phyloP scores from a whole-genome alignment of 2,329 filamentous ascomycete species.

The Hymenoscyphus salicellus region DNA sequence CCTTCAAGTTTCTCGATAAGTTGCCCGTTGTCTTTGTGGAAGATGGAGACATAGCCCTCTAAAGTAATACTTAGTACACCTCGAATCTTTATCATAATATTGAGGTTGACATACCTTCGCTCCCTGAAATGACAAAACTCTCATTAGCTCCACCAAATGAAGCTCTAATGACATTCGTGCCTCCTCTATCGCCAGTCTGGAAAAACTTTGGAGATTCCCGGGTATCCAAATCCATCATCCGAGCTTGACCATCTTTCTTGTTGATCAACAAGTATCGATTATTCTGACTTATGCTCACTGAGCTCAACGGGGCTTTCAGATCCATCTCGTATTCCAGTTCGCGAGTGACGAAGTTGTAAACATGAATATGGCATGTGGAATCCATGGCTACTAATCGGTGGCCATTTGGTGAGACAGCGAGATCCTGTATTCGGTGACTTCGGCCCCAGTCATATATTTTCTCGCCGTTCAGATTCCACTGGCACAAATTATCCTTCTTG shows the following conservation, averaged over 20 bases:
- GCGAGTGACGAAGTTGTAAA: constrained; percentile 76
- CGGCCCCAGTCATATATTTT: constrained; percentile 64
- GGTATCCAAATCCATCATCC: constrained; percentile 73
- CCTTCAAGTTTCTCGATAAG: constrained; percentile 74
- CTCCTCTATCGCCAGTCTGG: constrained; percentile 69
- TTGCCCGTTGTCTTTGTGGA: constrained; percentile 80
- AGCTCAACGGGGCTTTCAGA: constrained; percentile 68
- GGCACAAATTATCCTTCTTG: constrained; percentile 61
- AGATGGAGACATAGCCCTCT: constrained; percentile 75
- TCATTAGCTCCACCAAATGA: constrained; percentile 86
- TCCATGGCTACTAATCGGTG: constrained; percentile 77
- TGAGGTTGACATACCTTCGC: constrained; percentile 66
- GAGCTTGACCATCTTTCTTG: constrained; percentile 71
- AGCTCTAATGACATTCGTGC: constrained; percentile 75
- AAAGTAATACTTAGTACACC: constrained; percentile 15
- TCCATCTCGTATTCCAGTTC: constrained; percentile 73
- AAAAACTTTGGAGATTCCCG: constrained; percentile 69
- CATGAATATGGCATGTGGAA: constrained; percentile 65
- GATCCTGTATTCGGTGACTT: constrained; percentile 75
- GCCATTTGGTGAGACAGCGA: constrained; percentile 79
- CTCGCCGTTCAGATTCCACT: constrained; percentile 66
- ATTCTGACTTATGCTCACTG: constrained; percentile 76
- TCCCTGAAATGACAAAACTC: constrained; percentile 87
- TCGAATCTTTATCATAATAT: background rate
- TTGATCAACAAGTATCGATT: constrained; percentile 81